phyloP scores from a whole-genome alignment of 2,329 filamentous ascomycete genomes.

The Aspergillus sojae region DNA sequence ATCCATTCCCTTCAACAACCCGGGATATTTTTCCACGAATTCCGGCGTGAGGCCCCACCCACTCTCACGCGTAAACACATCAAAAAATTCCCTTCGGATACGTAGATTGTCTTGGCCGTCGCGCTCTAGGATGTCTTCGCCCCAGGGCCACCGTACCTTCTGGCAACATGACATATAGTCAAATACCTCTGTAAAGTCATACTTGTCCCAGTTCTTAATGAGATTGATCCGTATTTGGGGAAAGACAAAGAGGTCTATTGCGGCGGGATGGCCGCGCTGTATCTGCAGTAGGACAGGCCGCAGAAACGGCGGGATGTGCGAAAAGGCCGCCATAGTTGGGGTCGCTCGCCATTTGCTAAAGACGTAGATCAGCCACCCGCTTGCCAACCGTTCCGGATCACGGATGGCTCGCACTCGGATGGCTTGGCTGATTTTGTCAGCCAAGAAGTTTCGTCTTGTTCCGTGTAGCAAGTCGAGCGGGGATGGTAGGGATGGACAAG shows the following conservation, averaged over 20 bases:
- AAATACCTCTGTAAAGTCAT: constrained; percentile 6
- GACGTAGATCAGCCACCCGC: constrained; percentile 13
- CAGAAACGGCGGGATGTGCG: background rate
- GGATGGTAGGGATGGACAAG: constrained; percentile 5
- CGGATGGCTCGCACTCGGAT: constrained; percentile 8
- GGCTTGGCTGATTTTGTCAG: constrained; percentile 8
- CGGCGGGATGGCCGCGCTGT: background rate
- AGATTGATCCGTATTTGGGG: constrained; percentile 14
- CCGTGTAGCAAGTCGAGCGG: constrained; percentile 18
- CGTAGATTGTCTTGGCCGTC: constrained; percentile 11
- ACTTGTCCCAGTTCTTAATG: constrained; percentile 6
- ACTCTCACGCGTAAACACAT: constrained; percentile 9
- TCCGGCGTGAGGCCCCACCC: constrained; percentile 19
- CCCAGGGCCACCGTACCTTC: constrained; percentile 18
- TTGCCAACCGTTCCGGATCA: constrained; percentile 14
- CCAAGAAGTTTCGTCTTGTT: constrained; percentile 15
- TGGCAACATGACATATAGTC: constrained; percentile 10
- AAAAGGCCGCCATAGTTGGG: background rate
- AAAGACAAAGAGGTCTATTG: constrained; percentile 7
- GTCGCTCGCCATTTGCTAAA: constrained; percentile 15
- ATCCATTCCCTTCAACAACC: constrained; percentile 13
- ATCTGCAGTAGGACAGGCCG: constrained; percentile 5
- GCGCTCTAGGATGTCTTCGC: constrained; percentile 13
- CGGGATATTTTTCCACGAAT: constrained; percentile 17
- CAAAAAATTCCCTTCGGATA: constrained; percentile 8